Conservation (phyloP, 495 filamentous ascomycete species). For the Tuber brumale region DNA sequence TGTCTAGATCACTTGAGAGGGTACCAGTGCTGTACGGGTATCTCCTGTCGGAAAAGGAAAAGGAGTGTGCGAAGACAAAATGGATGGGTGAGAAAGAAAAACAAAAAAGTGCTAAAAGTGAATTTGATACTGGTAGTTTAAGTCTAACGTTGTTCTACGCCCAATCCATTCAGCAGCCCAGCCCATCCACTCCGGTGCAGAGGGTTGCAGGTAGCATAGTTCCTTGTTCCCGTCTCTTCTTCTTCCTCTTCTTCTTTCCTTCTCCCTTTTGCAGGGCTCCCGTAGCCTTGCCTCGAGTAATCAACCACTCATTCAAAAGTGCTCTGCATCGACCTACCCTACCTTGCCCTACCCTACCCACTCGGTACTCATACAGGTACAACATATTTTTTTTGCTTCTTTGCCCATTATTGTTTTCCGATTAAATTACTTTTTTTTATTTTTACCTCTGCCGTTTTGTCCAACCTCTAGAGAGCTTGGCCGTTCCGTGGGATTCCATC, state of each 20-base stretch:
- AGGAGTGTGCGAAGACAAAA: background rate
- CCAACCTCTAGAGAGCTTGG: background rate
- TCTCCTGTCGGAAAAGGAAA: background rate
- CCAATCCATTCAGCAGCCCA: background rate
- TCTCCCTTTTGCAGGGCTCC: too few relatives aligned
- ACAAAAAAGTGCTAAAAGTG: background rate
- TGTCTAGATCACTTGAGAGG: too few relatives aligned
- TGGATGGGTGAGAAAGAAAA: background rate
- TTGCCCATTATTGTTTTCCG: background rate
- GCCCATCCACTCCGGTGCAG: background rate
- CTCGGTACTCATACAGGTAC: background rate
- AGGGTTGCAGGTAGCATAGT: background rate
- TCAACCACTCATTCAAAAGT: constrained; percentile 1
- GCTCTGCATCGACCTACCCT: background rate
- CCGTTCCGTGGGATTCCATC: background rate
- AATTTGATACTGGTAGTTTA: background rate
- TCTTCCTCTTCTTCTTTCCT: too few relatives aligned
- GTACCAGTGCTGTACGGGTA: too few relatives aligned
- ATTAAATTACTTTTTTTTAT: background rate
- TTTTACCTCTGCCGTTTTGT: background rate
- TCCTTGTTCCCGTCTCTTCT: background rate
- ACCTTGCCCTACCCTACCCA: background rate
- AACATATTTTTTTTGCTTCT: background rate
- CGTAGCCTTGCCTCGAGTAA: background rate
- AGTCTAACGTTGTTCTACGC: background rate